Conservation (phyloP, 352 stramenopile species). For the Vaucheria bursata region DNA sequence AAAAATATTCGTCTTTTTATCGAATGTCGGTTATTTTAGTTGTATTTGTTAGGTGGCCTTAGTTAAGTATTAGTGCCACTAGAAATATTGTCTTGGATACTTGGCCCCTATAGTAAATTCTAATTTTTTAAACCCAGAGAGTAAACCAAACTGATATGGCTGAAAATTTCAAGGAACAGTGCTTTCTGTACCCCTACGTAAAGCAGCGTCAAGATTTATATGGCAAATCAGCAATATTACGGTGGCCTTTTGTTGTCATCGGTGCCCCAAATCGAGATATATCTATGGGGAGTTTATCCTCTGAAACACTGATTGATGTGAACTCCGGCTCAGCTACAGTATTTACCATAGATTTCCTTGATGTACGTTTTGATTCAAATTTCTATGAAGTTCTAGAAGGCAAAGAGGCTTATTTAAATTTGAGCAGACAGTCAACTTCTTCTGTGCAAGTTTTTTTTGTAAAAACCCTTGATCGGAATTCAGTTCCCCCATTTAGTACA, state of each 20-base stretch:
- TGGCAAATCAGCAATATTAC: conserved; percentile 65
- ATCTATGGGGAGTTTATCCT: conserved; percentile 53
- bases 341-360: conserved; percentile 77
- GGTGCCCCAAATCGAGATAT: conserved; percentile 82
- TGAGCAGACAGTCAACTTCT: conserved; percentile 56
- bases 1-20: too few species aligned
- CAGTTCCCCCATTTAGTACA: conserved; percentile 58
- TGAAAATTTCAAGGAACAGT: conserved; percentile 74
- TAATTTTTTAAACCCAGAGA: too few species aligned
- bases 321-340: conserved; percentile 83
- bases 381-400: conserved; percentile 75
- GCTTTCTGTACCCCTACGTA: conserved; percentile 72
- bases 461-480: conserved; percentile 56
- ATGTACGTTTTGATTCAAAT: conserved; percentile 59
- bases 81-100: too few species aligned
- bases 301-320: conserved; percentile 51
- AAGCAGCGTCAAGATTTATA: conserved; percentile 79
- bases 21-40: too few species aligned
- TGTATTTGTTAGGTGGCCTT: too few species aligned
- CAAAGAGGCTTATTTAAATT: conserved; percentile 59
- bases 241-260: conserved; percentile 66
- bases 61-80: too few species aligned
- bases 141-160: neutral
- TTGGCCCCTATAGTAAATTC: too few species aligned
- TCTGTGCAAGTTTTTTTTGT: conserved; percentile 47